These are phyloP conservation scores for Phytophthora rubi DNA, from an alignment of 352 stramenopile species.

Conservation along the genomic window DNA sequence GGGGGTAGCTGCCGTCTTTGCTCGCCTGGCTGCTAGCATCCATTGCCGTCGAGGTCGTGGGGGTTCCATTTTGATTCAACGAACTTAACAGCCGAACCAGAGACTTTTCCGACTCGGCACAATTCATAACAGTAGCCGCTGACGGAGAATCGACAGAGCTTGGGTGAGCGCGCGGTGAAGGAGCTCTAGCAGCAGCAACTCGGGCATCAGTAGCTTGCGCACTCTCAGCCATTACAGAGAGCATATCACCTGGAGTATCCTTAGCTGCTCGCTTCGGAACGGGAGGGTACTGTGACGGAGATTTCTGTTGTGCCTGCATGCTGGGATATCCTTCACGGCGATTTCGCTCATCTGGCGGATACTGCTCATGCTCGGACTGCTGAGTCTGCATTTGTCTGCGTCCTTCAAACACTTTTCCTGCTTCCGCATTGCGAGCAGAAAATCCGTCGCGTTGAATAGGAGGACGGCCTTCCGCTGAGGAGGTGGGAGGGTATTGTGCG, in stretches of 20 bases:
- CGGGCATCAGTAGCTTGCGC: conserved; percentile 13
- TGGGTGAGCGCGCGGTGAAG: conserved; percentile 17
- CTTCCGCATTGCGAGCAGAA: conserved; percentile 14
- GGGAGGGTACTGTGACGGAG: conserved; percentile 9
- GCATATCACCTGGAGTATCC: conserved; percentile 32
- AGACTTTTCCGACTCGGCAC: conserved; percentile 72
- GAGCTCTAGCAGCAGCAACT: conserved; percentile 7
- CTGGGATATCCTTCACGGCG: conserved; percentile 14
- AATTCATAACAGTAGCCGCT: conserved; percentile 66
- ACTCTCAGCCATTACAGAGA: conserved; percentile 24
- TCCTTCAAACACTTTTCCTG: conserved; percentile 21
- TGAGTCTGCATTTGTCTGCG: conserved; percentile 19
- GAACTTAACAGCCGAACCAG: conserved; percentile 66
- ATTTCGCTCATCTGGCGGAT: conserved; percentile 14
- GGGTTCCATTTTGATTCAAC: conserved; percentile 53
- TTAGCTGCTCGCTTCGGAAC: conserved; percentile 64
- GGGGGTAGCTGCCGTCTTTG: conserved; percentile 11
- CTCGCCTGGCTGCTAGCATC: conserved; percentile 17
- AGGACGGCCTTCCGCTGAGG: conserved; percentile 8
- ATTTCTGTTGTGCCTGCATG: conserved; percentile 33
- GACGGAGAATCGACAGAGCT: conserved; percentile 51
- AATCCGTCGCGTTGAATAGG: conserved; percentile 15
- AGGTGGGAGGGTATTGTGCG: conserved; percentile 20
- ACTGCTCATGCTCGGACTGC: conserved; percentile 18
- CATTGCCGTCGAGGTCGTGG: conserved; percentile 25